A percentile compares a stretch with the other conserved stretches of the same genome.
These are phyloP conservation scores for Talaromyces sp. DNA, from an alignment of 2,329 filamentous ascomycete species.

Conservation along the genomic window DNA sequence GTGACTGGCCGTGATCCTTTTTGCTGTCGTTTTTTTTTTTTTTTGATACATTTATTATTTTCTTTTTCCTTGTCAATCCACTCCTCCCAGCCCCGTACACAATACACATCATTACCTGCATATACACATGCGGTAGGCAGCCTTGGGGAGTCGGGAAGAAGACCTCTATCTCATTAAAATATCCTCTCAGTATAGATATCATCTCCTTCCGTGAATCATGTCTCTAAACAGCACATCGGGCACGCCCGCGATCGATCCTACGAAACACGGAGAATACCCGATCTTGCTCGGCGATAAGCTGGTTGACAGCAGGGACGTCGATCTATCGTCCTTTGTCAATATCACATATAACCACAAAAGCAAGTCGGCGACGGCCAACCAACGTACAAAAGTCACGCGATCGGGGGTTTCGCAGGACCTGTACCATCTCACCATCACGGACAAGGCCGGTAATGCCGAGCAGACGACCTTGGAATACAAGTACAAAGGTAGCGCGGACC, in stretches of 20 bases:
- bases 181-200: constrained; percentile 6
- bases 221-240: constrained; percentile 19
- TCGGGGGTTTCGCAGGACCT: constrained; percentile 29
- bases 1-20: not conserved
- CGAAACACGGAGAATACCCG: constrained; percentile 43
- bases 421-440: constrained; percentile 39
- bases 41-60: not conserved
- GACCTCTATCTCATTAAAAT: not conserved
- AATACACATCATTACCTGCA: not conserved
- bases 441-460: constrained; percentile 37
- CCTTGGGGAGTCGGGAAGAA: not conserved
- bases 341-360: constrained; percentile 45
- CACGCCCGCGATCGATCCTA: constrained; percentile 32
- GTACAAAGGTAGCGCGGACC: constrained; percentile 39
- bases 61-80: not conserved
- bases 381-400: constrained; percentile 34
- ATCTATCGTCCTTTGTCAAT: constrained; percentile 29
- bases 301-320: constrained; percentile 22
- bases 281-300: constrained; percentile 42
- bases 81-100: not conserved
- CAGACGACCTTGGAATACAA: constrained; percentile 34
- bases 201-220: constrained; percentile 13
- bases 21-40: not conserved
- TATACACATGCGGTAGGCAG: not conserved
- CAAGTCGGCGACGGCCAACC: constrained; percentile 35